phyloP scores from a whole-genome alignment of 2,329 filamentous ascomycete genomes.

The Periconia digitata region DNA sequence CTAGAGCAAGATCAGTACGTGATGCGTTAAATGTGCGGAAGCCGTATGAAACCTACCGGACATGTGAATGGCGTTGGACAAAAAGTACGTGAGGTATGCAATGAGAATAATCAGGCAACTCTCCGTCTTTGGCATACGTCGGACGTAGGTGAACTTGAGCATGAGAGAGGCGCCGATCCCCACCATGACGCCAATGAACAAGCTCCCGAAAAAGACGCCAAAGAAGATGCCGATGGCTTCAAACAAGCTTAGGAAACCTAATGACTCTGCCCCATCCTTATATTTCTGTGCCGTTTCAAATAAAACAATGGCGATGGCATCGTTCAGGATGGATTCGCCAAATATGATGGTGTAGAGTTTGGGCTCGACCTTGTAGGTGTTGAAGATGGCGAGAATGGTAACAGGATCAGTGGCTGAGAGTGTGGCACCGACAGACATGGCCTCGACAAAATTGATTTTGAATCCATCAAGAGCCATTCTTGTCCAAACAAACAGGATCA shows the following conservation, averaged over 20 bases:
- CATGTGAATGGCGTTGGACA: constrained; percentile 93
- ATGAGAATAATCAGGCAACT: constrained; percentile 92
- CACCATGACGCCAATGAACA: constrained; percentile 84
- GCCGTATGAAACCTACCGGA: constrained; percentile 67
- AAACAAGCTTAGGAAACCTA: constrained; percentile 80
- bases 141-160: constrained; percentile 91
- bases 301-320: constrained; percentile 96
- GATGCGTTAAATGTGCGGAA: too few relatives aligned
- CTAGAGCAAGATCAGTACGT: constrained; percentile 48
- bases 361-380: constrained; percentile 97
- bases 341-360: constrained; percentile 99
- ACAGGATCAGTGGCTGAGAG: constrained; percentile 96
- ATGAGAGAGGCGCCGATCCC: constrained; percentile 85
- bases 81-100: constrained; percentile 95
- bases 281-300: constrained; percentile 98
- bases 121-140: constrained; percentile 93
- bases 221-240: constrained; percentile 94
- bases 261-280: constrained; percentile 67
- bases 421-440: constrained; percentile 93
- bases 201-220: constrained; percentile 90
- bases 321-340: constrained; percentile 96
- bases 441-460: constrained; percentile 88
- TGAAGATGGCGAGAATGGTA: constrained; percentile 98
- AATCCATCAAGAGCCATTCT: constrained; percentile 82
- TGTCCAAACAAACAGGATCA: constrained; percentile 88